phyloP scores from a whole-genome alignment of 768 basidiomycete species.

The Ramaria sp. region DNA sequence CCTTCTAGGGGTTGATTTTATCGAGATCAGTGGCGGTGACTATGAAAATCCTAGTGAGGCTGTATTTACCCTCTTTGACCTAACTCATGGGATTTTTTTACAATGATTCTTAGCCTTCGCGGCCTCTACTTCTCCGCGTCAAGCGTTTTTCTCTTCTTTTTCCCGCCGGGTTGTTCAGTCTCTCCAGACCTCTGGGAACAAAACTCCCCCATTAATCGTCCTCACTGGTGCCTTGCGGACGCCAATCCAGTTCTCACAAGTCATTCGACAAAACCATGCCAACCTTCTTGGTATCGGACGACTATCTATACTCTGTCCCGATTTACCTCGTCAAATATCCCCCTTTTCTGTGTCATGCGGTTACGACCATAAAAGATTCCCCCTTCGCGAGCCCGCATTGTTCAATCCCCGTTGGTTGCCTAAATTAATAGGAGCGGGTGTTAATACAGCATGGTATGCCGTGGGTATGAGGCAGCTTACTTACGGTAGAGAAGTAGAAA shows the following conservation, averaged over 20 bases:
- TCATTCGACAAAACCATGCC: conserved; percentile 44
- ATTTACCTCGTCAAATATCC: conserved; percentile 32
- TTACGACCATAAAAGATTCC: conserved; percentile 3
- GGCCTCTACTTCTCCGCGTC: conserved; percentile 30
- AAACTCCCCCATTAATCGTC: conserved; percentile 47
- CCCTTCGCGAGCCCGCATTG: conserved; percentile 5
- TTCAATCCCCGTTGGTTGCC: conserved; percentile 30
- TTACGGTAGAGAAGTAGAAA: conserved; percentile 7
- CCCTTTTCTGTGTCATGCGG: conserved; percentile 1
- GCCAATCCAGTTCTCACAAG: conserved; percentile 41
- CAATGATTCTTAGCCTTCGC: conserved; percentile 18
- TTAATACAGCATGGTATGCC: conserved; percentile 56
- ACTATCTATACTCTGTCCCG: conserved; percentile 49
- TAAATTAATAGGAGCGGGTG: conserved; percentile 54
- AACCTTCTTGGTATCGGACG: conserved; percentile 74
- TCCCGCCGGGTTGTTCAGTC: conserved; percentile 38
- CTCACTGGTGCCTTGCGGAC: conserved; percentile 75
- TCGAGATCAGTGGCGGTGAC: conserved; percentile 82
- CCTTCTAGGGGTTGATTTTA: conserved; percentile 66
- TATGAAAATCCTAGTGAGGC: conserved; percentile 66
- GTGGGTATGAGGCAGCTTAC: conserved; percentile 47
- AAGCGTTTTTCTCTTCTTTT: conserved; percentile 66
- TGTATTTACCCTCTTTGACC: not conserved
- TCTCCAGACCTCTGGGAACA: conserved; percentile 15
- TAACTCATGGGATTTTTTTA: not conserved